These are phyloP conservation scores for Adansonia digitata DNA, from an alignment of 345 rosid species.

Conservation along the genomic window DNA sequence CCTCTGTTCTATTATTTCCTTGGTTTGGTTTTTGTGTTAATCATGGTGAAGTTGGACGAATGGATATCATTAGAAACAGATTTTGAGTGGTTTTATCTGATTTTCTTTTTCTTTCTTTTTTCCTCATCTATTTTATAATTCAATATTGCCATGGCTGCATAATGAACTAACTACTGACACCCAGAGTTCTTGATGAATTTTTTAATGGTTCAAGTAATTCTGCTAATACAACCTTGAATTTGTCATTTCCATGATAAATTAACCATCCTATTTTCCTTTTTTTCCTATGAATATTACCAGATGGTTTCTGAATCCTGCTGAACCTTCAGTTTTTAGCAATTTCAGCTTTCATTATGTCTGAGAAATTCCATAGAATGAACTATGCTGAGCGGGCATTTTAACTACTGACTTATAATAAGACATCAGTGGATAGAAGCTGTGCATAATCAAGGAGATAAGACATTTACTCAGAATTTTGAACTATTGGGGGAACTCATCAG, in stretches of 20 bases:
- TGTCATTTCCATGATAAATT: not conserved
- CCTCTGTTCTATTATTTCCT: too few species aligned
- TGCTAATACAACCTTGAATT: not conserved
- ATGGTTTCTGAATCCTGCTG: not conserved
- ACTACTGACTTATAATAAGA: too few species aligned
- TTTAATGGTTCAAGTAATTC: not conserved
- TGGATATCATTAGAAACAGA: not conserved
- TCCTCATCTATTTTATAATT: too few species aligned
- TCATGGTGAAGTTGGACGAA: not conserved
- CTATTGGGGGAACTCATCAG: slow-evolving; percentile 14
- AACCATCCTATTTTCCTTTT: not conserved
- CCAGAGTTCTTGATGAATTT: too few species aligned
- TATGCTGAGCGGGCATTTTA: too few species aligned
- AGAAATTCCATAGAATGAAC: not conserved
- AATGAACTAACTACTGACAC: too few species aligned
- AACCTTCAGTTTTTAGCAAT: not conserved
- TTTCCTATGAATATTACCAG: not conserved
- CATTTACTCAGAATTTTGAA: not conserved
- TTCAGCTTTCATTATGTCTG: not conserved
- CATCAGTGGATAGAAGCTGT: not conserved
- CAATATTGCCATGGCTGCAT: too few species aligned
- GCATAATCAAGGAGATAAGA: not conserved
- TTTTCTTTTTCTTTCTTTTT: too few species aligned
- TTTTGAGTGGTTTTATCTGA: not conserved
- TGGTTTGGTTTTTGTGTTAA: not conserved